Evolutionary conservation across 2,329 filamentous ascomycete species (phyloP), one percentile per base, ranked within the genome.

Genomic region (Colletotrichum godetiae): DNA sequence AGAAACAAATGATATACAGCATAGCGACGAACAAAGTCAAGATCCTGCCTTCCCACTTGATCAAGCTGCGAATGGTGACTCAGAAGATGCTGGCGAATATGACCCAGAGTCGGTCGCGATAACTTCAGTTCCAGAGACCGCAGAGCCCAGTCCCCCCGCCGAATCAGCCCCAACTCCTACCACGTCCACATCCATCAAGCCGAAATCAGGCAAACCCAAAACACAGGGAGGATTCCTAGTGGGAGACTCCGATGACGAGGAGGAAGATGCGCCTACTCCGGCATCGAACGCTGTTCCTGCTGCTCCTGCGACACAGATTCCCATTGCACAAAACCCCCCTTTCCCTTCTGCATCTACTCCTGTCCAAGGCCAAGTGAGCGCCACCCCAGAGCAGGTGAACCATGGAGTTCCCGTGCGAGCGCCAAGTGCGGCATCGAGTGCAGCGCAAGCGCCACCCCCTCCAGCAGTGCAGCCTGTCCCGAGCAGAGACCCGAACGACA

Each of bases 151-250:
- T 37, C 75, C 76, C 31, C 78, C 79, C 49, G 62, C 72, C 49
- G 78, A 80, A 68, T 79, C 80, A 42, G 52, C 49, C 62, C 61
- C 61, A 22, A 27, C 49, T 68, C 80, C 80, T 42, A 58, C 62
- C 61, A 15, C 74, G 58, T 64, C 64, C 49, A 55, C 74, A 29
- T 68, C 73, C 33, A 31, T 67, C 13, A 75, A 75, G 58, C 37
- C 76, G 84, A 82, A 75, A 72, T 46, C 79, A 5, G 76, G 82
- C 72, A 92, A 92, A 81, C 90, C 88, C 42, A 90, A 90, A 81
- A 89, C 86, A 74, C 86, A 88, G 29, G 89, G 88, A 55, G 89
- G 89, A 57, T 91, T 91, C 81, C 82, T 91, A 79, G 85, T 91
- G 77, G 88, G 87, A 79, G 89, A 88, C 67, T 91, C 89, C 19